Base-by-base conservation (phyloP, 192 early-diverging fungal genomes). In the Phlyctochytrium arcticum region DNA sequence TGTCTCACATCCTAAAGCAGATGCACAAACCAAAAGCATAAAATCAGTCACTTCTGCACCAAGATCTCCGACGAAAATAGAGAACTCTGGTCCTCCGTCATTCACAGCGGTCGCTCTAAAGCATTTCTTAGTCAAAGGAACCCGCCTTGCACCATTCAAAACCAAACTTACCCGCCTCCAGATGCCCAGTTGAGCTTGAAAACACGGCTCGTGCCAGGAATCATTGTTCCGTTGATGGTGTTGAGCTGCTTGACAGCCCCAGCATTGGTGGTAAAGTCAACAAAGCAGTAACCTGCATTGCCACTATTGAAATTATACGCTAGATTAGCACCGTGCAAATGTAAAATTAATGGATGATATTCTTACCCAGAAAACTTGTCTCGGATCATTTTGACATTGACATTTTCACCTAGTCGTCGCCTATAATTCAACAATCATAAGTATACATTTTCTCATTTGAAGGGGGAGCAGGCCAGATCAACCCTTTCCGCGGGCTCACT, bases 131-230 rank as follows among this genome's bases (percentile, higher is more conserved):
- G 57, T 59, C 12, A 49, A 37, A 2, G 8, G 0, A 54, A 6
- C 10, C 26, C n/a, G 5, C 21, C 50, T 15, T 44, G 39, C 0
- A 44, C 12, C 15, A 44, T 44, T n/a, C 12, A 19, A 53, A 21
- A 4, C 3, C n/a, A 15, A 21, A 36, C 85, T 79, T 60, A 75
- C 33, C 85, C 87, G 62, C 91, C 89, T 12, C 94, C 92, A 2
- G 89, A 84, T n/a, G 96, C 94, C 94, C 94, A 96, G 84, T 98
- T 98, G 36, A 98, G 84, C 42, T 89, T 89, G 83, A 97, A 97
- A 23, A 81, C 60, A 48, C 87, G 80, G 73, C 87, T 84, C 5
- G 92, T 88, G 36, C 83, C 85, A 17, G 94, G 94, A 57, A 97
- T 95, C 49, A 84, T 44, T 23, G 85, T 78, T 21, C 93, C 92